Conservation (phyloP, 1,284 basidiomycete species). For the Cerioporus squamosus region DNA sequence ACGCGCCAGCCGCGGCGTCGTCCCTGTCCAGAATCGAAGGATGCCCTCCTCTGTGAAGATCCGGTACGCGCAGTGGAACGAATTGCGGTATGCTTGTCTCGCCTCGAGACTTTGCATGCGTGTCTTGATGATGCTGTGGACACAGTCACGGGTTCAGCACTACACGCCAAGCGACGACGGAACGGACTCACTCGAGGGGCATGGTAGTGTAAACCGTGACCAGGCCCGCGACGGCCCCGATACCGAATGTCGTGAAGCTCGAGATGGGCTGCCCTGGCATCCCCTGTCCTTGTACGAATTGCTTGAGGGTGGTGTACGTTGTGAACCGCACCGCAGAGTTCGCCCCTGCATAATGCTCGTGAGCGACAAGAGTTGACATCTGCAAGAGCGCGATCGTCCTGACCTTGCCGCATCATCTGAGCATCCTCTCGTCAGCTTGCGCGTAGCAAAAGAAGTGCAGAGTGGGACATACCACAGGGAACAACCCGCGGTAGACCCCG, state of each 20-base stretch:
- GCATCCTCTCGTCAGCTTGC: not conserved
- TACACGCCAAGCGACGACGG: not conserved
- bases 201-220: constrained; percentile 96
- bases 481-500: constrained; percentile 91
- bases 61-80: constrained; percentile 92
- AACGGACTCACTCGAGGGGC: constrained; percentile 81
- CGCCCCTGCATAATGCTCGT: constrained; percentile 50
- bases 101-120: constrained; percentile 96
- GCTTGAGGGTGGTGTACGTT: constrained; percentile 92
- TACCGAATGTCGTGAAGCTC: constrained; percentile 89
- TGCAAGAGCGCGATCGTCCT: not conserved
- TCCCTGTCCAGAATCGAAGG: constrained; percentile 92
- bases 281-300: constrained; percentile 86
- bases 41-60: constrained; percentile 92
- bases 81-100: constrained; percentile 83
- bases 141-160: not conserved
- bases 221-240: constrained; percentile 91
- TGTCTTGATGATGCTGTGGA: constrained; percentile 91
- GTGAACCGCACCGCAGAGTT: constrained; percentile 98
- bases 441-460: constrained; percentile 6
- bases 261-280: constrained; percentile 88
- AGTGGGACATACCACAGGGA: constrained; percentile 81
- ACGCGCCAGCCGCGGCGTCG: constrained; percentile 86
- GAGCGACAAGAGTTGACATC: not conserved
- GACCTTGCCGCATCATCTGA: constrained; percentile 92